Conservation (phyloP, 768 basidiomycete species). For the Kwoniella pini region DNA sequence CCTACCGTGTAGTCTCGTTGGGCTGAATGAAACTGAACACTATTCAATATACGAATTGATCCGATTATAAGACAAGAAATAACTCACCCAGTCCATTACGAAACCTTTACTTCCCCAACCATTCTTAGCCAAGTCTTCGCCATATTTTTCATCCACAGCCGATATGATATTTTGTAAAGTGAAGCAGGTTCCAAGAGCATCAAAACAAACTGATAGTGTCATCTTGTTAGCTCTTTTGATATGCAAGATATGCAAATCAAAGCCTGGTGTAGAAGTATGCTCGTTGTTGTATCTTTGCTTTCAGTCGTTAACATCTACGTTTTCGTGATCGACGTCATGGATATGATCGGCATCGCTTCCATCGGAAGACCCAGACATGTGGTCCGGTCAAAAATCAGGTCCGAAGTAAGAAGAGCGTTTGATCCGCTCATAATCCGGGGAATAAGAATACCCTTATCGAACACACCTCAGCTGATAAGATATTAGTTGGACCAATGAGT, state of each 20-base stretch:
- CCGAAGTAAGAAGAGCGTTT: no score
- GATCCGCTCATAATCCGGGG: conserved; percentile 3
- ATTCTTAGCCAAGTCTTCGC: conserved; percentile 15
- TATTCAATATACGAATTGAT: not conserved
- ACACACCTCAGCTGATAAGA: not conserved
- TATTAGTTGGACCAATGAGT: no score
- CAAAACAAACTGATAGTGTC: conserved; percentile 37
- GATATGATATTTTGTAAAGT: conserved; percentile 28
- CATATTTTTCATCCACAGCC: conserved; percentile 30
- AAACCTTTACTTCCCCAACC: conserved; percentile 25
- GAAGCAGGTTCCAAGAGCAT: conserved; percentile 42
- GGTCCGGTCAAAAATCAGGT: no score
- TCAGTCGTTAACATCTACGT: not conserved
- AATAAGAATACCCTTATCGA: not conserved
- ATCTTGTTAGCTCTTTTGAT: no score
- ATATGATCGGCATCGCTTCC: no score
- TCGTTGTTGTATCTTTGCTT: no score
- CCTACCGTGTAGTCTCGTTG: conserved; percentile 39
- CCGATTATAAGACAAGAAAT: not conserved
- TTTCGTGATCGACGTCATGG: not conserved
- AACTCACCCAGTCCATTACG: conserved; percentile 34
- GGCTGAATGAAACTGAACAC: conserved; percentile 34
- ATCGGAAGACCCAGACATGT: no score
- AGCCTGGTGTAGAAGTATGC: no score
- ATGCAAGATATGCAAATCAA: no score